A percentile compares a stretch with the other conserved stretches of the same genome.
Conservation (phyloP, 129 eudicot genomes). For the Oenanthe sinensis region DNA sequence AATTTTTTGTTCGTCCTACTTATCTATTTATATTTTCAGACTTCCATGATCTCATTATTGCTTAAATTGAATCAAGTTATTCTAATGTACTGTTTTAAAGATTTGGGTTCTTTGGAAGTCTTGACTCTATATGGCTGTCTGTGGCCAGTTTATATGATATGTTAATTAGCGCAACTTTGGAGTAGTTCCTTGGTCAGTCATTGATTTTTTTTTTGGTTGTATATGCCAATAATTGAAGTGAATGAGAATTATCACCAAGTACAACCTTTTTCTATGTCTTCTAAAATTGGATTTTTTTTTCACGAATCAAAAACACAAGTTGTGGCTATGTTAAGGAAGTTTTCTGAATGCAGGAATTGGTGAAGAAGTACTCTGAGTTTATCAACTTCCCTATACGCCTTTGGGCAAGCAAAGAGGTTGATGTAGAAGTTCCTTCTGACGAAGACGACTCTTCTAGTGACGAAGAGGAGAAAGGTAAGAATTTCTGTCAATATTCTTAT, state of each 20-base stretch:
- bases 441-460: constrained; percentile 70
- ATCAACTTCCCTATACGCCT: constrained; percentile 90
- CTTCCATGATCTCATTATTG: background rate
- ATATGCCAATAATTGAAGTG: background rate
- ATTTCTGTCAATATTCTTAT: background rate
- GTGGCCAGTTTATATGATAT: background rate
- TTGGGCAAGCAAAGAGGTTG: constrained; percentile 92
- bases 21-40: too few relatives aligned
- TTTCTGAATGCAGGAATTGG: constrained; percentile 56
- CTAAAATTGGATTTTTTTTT: background rate
- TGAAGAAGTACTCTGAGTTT: constrained; percentile 86
- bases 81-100: background rate
- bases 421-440: constrained; percentile 89
- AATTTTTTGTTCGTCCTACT: background rate
- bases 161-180: background rate
- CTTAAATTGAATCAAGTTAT: background rate
- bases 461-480: constrained; percentile 78
- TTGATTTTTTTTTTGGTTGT: background rate
- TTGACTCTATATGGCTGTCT: background rate
- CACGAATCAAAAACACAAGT: background rate
- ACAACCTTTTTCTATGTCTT: background rate
- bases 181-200: background rate
- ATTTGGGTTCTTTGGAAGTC: background rate
- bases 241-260: background rate
- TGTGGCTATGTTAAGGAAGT: background rate